Conservation (phyloP, 2,329 filamentous ascomycete genomes). For the Xylaria multiplex region DNA sequence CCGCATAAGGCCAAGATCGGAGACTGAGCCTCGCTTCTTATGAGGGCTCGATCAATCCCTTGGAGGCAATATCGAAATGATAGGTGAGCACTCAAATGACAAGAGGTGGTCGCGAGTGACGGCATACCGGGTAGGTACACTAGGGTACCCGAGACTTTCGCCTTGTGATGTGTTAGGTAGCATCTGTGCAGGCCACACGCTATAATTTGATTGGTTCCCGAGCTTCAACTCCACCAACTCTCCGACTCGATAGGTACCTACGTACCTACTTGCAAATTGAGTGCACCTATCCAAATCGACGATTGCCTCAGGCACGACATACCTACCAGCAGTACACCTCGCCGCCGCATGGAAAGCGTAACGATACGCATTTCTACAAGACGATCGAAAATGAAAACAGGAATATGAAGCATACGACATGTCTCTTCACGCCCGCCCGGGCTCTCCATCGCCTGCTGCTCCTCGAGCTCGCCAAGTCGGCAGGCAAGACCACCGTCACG, state of each 20-base stretch:
- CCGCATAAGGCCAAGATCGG: neutral
- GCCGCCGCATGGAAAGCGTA: neutral
- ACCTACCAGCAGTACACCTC: neutral
- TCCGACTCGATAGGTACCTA: neutral
- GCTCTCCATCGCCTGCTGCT: constrained; percentile 46
- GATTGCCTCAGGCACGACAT: neutral
- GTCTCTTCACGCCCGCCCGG: constrained; percentile 44
- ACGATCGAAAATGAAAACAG: neutral
- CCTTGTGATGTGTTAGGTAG: constrained; percentile 20
- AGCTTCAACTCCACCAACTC: constrained; percentile 28
- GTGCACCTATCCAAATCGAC: neutral
- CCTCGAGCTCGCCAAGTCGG: constrained; percentile 36
- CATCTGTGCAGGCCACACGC: neutral
- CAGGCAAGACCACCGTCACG: constrained; percentile 19
- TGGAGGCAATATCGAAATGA: neutral
- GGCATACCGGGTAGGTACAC: too few species aligned
- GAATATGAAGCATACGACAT: constrained; percentile 43
- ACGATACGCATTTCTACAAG: neutral
- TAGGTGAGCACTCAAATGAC: neutral
- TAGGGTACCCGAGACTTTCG: too few species aligned
- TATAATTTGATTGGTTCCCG: constrained; percentile 37
- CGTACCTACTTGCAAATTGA: too few species aligned
- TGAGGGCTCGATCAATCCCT: neutral
- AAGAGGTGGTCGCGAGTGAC: neutral
- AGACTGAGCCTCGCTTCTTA: neutral